Percentiles rank a stretch among this genome's conserved stretches.
Conservation (phyloP, 1,284 basidiomycete genomes). For the Ganoderma meredithae region DNA sequence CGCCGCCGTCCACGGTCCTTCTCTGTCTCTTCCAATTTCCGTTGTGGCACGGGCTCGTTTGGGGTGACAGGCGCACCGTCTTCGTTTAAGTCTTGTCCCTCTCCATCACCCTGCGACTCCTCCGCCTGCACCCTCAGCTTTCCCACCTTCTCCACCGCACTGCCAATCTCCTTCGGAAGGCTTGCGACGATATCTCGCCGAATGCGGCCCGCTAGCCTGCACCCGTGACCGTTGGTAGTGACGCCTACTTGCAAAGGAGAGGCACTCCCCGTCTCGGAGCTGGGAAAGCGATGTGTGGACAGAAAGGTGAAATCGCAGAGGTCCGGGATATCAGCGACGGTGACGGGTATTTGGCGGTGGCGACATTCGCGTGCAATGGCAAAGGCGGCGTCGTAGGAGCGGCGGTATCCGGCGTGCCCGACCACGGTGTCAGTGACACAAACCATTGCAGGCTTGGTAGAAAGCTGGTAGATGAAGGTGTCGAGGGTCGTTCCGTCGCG, state of each 20-base stretch:
- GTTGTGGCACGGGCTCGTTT: conserved; percentile 82
- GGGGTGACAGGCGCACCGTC: conserved; percentile 70
- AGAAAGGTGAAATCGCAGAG: conserved; percentile 94
- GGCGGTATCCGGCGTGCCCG: conserved; percentile 45
- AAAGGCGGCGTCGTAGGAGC: conserved; percentile 59
- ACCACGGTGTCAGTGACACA: conserved; percentile 80
- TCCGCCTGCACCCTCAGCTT: conserved; percentile 73
- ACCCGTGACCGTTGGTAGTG: conserved; percentile 93
- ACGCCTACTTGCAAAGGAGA: conserved; percentile 86
- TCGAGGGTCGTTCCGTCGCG: conserved; percentile 53
- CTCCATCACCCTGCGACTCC: conserved; percentile 37
- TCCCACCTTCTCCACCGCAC: conserved; percentile 82
- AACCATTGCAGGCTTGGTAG: conserved; percentile 58
- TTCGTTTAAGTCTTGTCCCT: conserved; percentile 55
- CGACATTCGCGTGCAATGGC: conserved; percentile 63
- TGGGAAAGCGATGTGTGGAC: conserved; percentile 84
- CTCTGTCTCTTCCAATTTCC: conserved; percentile 53
- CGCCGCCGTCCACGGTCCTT: conserved; percentile 64
- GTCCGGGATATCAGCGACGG: conserved; percentile 86
- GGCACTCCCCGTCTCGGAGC: conserved; percentile 51
- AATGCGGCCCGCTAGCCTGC: conserved; percentile 84
- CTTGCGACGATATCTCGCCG: conserved; percentile 84
- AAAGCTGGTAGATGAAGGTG: conserved; percentile 49
- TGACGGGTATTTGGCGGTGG: conserved; percentile 76
- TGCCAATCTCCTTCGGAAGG: conserved; percentile 79